Base-by-base conservation (phyloP, 2,329 filamentous ascomycete species). In the Cyphellophora attinorum region DNA sequence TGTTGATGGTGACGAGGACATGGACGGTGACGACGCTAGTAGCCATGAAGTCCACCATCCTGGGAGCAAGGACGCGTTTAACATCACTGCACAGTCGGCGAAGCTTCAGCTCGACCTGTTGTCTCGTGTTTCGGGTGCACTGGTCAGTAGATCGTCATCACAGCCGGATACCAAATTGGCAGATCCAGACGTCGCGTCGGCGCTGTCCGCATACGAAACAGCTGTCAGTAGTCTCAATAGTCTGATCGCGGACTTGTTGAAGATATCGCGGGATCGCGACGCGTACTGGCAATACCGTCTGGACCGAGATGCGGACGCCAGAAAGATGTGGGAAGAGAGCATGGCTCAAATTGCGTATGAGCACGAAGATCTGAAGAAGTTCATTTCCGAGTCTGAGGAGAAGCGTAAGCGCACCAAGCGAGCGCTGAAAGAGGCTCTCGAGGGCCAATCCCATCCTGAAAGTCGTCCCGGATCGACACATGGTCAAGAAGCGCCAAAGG, bases 251-350 rank as follows among this genome's bases (percentile, higher is more conserved):
- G 86, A 95, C 55, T 68, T 98, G 6, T 67, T 95, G 30, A 85
- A 88, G 33, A 96, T 98, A 51, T 89, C 88, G 6, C 80, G 83
- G 50, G 91, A 98, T 54, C 81, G 93, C 33, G 91, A 98, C 58
- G 79, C 85, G 1, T 94, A 93, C 56, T 98, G 91, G 91, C 89
- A 96, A 57, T 93, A 93, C 55, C 79, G 88, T 11, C 68, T 98
- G 27, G 88, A 94, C 48, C 80, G 86, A 35, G 91, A 98, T 61
- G 79, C 80, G 28, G 85, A 94, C 54, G 81, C 96, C 62, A 78
- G 91, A 23, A 80, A 84, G 40, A 84, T 98, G 76, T 98, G 91
- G 91, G 91, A 98, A 60, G 91, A 98, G 52, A 96, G 88, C 60
- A 95, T 98, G 91, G 86, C 91, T 6, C 79, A 88, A 50, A 82